Percentiles rank a stretch among this genome's conserved stretches.
Evolutionary conservation across 2,329 filamentous ascomycete species (phyloP).

Genomic region (Neophaeococcomyces mojaviensis): DNA sequence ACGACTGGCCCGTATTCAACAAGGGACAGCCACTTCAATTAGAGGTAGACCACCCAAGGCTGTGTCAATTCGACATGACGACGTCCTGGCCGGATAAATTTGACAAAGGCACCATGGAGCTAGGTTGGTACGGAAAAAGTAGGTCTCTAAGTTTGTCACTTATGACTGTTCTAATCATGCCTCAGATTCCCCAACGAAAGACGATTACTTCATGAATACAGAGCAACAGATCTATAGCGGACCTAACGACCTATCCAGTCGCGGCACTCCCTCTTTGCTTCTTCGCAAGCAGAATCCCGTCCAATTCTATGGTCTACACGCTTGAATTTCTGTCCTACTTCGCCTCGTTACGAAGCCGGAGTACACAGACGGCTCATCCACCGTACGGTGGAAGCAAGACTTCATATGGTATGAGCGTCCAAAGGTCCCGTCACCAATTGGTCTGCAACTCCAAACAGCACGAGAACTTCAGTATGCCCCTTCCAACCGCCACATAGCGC

Average conservation of each 20-base stretch:
- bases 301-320: slow-evolving; percentile 36
- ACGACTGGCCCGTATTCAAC: slow-evolving; percentile 19
- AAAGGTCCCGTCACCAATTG: too few relatives aligned
- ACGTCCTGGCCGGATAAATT: slow-evolving; percentile 32
- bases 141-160: too few relatives aligned
- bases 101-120: slow-evolving; percentile 16
- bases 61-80: slow-evolving; percentile 7
- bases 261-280: slow-evolving; percentile 46
- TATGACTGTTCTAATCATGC: too few relatives aligned
- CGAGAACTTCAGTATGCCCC: too few relatives aligned
- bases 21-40: slow-evolving; percentile 9
- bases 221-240: slow-evolving; percentile 44
- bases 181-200: too few relatives aligned
- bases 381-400: too few relatives aligned
- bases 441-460: too few relatives aligned
- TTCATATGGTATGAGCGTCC: too few relatives aligned
- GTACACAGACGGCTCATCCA: slow-evolving; percentile 49
- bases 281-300: slow-evolving; percentile 47
- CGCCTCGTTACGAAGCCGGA: slow-evolving; percentile 44
- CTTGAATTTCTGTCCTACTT: slow-evolving; percentile 41
- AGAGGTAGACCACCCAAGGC: not conserved
- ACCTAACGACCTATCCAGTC: slow-evolving; percentile 44
- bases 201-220: slow-evolving; percentile 22
- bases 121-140: slow-evolving; percentile 32
- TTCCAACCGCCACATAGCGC: too few relatives aligned